Evolutionary conservation across 768 basidiomycete genomes (phyloP).

Genomic region (Pluteus cervinus): DNA sequence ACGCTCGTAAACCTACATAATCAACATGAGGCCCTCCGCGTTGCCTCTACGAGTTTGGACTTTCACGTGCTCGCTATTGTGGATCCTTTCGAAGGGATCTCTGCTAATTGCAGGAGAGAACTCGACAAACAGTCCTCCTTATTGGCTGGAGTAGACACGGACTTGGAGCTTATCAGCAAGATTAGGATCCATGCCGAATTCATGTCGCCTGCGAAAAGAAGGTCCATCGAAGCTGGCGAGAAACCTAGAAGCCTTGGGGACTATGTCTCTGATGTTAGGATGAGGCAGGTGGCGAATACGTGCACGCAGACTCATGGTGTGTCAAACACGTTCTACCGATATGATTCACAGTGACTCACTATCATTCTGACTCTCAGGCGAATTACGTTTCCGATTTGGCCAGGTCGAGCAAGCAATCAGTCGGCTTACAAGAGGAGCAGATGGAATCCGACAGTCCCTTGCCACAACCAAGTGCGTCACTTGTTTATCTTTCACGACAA

Average conservation of each 20-base stretch:
- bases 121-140: slow-evolving; percentile 61
- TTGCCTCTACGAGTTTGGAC: slow-evolving; percentile 70
- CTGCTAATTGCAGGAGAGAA: slow-evolving; percentile 50
- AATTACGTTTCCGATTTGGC: slow-evolving; percentile 47
- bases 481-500: neutral
- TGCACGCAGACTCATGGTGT: slow-evolving; percentile 66
- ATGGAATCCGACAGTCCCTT: slow-evolving; percentile 47
- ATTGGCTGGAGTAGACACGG: slow-evolving; percentile 59
- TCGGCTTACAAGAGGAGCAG: slow-evolving; percentile 51
- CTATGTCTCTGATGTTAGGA: slow-evolving; percentile 74
- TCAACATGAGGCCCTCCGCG: slow-evolving; percentile 66
- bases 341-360: slow-evolving; percentile 3
- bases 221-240: slow-evolving; percentile 67
- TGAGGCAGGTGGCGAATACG: slow-evolving; percentile 73
- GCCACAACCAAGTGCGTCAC: slow-evolving; percentile 34
- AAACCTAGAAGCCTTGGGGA: slow-evolving; percentile 67
- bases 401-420: slow-evolving; percentile 49
- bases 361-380: slow-evolving; percentile 51
- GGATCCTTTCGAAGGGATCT: slow-evolving; percentile 64
- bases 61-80: slow-evolving; percentile 64
- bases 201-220: slow-evolving; percentile 58
- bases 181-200: slow-evolving; percentile 74
- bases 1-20: slow-evolving; percentile 46
- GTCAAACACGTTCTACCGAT: slow-evolving; percentile 12
- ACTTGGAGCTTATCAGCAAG: slow-evolving; percentile 62